Base-by-base conservation (phyloP, 495 filamentous ascomycete species). In the Aspergillus bridgeri region DNA sequence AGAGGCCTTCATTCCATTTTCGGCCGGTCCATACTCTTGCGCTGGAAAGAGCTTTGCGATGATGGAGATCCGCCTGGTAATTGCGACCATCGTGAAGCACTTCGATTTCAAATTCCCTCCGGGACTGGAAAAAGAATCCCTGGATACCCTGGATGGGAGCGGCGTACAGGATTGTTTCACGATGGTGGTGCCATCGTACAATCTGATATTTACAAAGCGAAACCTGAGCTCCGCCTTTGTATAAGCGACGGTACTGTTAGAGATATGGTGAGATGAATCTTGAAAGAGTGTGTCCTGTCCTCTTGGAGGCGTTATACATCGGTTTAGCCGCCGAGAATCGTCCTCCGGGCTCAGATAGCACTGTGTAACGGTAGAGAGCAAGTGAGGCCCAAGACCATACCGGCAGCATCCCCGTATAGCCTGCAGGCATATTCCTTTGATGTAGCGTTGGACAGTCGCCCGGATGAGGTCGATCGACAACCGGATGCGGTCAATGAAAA, bases 81-180 rank as follows among this genome's bases (percentile, higher is more conserved):
- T 75, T 19, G 66, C 67, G 3, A 61, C 59, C 20, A 50, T 75
- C 7, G 68, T 65, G 5, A 58, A 64, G 29, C 52, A 61, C 7
- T 74, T 73, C 42, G 65, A 71, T 29, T 57, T 78, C 25, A 43
- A 63, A 2, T 69, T 75, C 46, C 69, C 74, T 2, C 59, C 64
- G 2, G 71, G 46, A 5, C 48, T 43, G 18, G 60, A 52, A 17
- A 24, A 29, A 6, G 27, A 57, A 43, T 49, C 60, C 5, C 51
- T 63, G 43, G 52, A 49, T 33, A 47, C 48, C 23, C 23, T 60
- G 17, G 48, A 56, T 46, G 51, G 53, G 20, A 38, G 11, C 33
- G 58, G 63, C 42, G 22, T 42, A 21, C 48, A 53, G 33, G 63
- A 62, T 19, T 56, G 58, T 49, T 61, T 57, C 55, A 64, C 59